Evolutionary conservation across 306 rosid species (phyloP), one percentile per base, ranked within the genome.

Genomic region (Castanea crenata): DNA sequence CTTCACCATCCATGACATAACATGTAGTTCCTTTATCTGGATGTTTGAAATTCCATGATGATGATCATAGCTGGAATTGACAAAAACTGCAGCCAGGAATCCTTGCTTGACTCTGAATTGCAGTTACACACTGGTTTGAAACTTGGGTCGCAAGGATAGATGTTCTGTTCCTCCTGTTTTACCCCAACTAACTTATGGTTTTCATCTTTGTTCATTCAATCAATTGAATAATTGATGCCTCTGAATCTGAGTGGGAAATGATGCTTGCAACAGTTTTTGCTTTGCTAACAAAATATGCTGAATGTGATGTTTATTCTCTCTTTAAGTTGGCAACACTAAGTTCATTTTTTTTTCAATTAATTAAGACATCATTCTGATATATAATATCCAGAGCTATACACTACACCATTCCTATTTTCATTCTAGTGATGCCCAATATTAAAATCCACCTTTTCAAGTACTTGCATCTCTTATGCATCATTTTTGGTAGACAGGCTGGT

Each of bases 401-500:
- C 67, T 76, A 51, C 62, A 38, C 46, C 46, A 6, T 38, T 38
- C 55, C 63, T 63, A 58, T 80, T 77, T 86, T 69, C 19, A 25
- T 23, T 21, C 35, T 32, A 57, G 27, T 51, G 5, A 72, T 29
- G 11, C 3, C 57, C 62, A 12, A 76, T 79, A 61, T 23, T 58
- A 61, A 61, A 76, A 59, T 9, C 38, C 76, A 46, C 44, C 74
- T 55, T 73, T 59, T 82, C 55, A 46, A 25, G 77, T 54, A 79
- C 74, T 84, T 81, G 79, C 69, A 76, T 76, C 74, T 76, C 86
- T 84, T 85, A 80, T 65, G 57, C 79, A 59, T 18, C 46, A 78
- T 86, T 78, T 85, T 68, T 56, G 85, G 62, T 81, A 74, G 82
- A 81, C 95, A 95, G 99, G 89, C 87, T 83, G 98, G 99, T 74